Evolutionary conservation across 1,139 yeast species (phyloP).

Genomic region (Yamadazyma spencermartinsiae): DNA sequence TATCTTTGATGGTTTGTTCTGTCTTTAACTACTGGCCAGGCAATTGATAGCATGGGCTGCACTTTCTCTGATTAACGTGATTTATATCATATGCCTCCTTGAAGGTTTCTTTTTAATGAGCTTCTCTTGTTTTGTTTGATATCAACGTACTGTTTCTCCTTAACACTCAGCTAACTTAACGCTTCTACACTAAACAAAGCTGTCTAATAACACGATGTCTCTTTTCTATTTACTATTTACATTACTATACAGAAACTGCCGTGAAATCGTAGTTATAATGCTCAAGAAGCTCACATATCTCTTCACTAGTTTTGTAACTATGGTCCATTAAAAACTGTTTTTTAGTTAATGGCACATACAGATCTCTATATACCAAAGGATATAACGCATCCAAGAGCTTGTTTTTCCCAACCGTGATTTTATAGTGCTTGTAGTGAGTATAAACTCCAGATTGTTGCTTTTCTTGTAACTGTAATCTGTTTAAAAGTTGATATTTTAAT

Average conservation of each 20-base stretch:
- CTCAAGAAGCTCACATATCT: conserved; percentile 42
- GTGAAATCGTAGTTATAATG: conserved; percentile 33
- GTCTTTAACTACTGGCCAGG: too few relatives aligned
- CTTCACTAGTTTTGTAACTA: conserved; percentile 39
- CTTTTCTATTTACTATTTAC: neutral
- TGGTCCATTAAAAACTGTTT: conserved; percentile 31
- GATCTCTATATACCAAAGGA: conserved; percentile 50
- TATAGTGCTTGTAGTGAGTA: conserved; percentile 48
- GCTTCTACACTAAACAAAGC: too few relatives aligned
- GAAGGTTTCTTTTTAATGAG: too few relatives aligned
- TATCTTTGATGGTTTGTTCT: too few relatives aligned
- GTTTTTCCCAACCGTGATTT: conserved; percentile 61
- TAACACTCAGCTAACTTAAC: too few relatives aligned
- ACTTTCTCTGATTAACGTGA: too few relatives aligned
- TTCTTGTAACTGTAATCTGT: conserved; percentile 26
- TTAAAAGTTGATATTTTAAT: conserved; percentile 71
- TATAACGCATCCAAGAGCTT: conserved; percentile 56
- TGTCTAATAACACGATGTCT: too few relatives aligned
- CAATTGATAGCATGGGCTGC: too few relatives aligned
- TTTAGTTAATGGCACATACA: conserved; percentile 45
- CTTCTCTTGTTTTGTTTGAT: too few relatives aligned
- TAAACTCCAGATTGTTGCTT: conserved; percentile 30
- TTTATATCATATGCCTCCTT: too few relatives aligned
- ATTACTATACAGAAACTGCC: too few relatives aligned
- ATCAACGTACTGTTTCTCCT: too few relatives aligned